Conservation (phyloP, 495 filamentous ascomycete genomes). For the Tuber indicum region DNA sequence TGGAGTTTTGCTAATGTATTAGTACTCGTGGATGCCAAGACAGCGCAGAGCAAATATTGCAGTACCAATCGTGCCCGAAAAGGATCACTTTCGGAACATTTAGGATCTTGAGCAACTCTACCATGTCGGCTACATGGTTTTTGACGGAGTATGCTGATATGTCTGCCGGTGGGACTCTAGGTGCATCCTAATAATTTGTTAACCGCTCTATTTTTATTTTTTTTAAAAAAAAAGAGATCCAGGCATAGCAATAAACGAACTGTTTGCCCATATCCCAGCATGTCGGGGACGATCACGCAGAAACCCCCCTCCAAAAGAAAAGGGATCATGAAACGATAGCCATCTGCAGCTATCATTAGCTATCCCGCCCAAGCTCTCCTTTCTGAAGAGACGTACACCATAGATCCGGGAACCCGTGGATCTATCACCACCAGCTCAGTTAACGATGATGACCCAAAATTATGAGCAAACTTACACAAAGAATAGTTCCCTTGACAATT, state of each 20-base stretch:
- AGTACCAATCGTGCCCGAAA: slow-evolving; percentile 82
- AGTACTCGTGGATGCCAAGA: not conserved
- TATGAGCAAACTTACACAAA: slow-evolving; percentile 22
- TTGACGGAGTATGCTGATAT: slow-evolving; percentile 60
- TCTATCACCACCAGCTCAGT: slow-evolving; percentile 17
- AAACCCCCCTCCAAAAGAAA: slow-evolving; percentile 60
- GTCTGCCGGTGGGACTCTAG: slow-evolving; percentile 50
- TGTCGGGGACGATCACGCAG: slow-evolving; percentile 68
- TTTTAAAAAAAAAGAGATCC: not conserved
- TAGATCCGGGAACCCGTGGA: slow-evolving; percentile 40
- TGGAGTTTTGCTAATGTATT: slow-evolving; percentile 23
- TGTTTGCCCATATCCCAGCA: slow-evolving; percentile 74
- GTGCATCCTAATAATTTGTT: slow-evolving; percentile 50
- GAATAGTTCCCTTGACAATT: slow-evolving; percentile 30
- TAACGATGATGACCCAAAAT: not conserved
- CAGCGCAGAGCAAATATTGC: slow-evolving; percentile 40
- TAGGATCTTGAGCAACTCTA: slow-evolving; percentile 56
- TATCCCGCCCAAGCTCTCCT: not conserved
- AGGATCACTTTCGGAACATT: slow-evolving; percentile 58
- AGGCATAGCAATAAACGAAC: slow-evolving; percentile 44
- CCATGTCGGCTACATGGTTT: slow-evolving; percentile 62
- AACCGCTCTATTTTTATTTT: not conserved
- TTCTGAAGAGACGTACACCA: slow-evolving; percentile 28
- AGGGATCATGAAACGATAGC: slow-evolving; percentile 81
- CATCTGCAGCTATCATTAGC: slow-evolving; percentile 36